Percentiles rank a stretch among this genome's conserved stretches.
phyloP scores from a whole-genome alignment of 441 rosid species.

The Populus hybrid region DNA sequence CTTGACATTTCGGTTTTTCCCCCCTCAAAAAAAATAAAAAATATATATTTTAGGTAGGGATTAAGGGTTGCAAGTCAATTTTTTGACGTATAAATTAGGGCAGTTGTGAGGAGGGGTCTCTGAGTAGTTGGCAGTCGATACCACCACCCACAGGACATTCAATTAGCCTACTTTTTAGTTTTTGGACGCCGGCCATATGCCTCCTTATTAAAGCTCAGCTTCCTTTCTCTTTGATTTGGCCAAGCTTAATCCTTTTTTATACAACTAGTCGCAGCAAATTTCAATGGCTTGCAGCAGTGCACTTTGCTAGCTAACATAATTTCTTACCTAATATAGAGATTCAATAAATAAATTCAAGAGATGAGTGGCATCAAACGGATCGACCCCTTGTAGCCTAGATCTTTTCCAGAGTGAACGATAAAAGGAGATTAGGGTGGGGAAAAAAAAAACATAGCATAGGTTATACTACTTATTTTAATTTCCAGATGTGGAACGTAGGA shows the following conservation, averaged over 20 bases:
- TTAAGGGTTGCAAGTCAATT: background rate
- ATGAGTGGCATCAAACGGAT: background rate
- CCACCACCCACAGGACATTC: conserved; percentile 43
- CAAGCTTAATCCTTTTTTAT: background rate
- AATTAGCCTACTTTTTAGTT: conserved; percentile 62
- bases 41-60: background rate
- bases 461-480: background rate
- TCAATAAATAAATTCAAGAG: background rate
- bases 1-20: background rate
- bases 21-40: background rate
- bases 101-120: conserved; percentile 33
- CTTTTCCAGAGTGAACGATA: background rate
- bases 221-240: background rate
- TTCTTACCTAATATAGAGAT: background rate
- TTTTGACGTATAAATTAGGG: conserved; percentile 30
- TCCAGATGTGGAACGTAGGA: no score
- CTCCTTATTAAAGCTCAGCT: conserved; percentile 5
- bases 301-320: background rate
- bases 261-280: background rate
- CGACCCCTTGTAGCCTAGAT: background rate
- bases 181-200: conserved; percentile 31
- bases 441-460: background rate
- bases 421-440: background rate
- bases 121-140: conserved; percentile 52
- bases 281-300: background rate